Percentiles rank a stretch among this genome's conserved stretches.
These are phyloP conservation scores for Asterochloris sp. DNA, from an alignment of 139 green algal genomes.

Conservation along the genomic window DNA sequence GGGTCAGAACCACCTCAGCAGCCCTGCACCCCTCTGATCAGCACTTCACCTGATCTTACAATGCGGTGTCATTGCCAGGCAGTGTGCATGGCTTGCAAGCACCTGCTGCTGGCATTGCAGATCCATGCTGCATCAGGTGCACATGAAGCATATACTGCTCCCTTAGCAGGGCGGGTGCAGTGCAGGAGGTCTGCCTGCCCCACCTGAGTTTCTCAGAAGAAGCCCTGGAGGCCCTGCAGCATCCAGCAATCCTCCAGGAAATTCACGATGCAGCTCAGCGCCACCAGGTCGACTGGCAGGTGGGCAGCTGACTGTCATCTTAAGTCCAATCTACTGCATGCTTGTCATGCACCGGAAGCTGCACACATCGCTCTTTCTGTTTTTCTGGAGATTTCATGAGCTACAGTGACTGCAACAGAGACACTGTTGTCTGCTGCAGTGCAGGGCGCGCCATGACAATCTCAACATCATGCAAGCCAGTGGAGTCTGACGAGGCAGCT, in stretches of 20 bases:
- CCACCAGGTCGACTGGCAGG: slow-evolving; percentile 3
- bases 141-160: too few relatives aligned
- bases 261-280: background rate
- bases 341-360: background rate
- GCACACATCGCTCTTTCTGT: background rate
- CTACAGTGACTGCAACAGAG: background rate
- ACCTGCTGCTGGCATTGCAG: too few relatives aligned
- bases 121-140: too few relatives aligned
- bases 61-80: too few relatives aligned
- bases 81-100: too few relatives aligned
- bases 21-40: too few relatives aligned
- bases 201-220: background rate
- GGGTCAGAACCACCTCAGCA: too few relatives aligned
- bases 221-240: slow-evolving; percentile 4
- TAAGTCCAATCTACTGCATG: background rate
- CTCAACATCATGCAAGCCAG: background rate
- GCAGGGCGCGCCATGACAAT: background rate
- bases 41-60: too few relatives aligned
- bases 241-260: slow-evolving; percentile 13
- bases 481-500: background rate
- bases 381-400: background rate
- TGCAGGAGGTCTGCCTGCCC: slow-evolving; percentile 1
- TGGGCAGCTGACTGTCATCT: background rate
- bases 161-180: too few relatives aligned
- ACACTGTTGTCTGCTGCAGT: background rate